Base-by-base conservation (phyloP, 164 flowering plant genomes). In the Platanus orientalis region DNA sequence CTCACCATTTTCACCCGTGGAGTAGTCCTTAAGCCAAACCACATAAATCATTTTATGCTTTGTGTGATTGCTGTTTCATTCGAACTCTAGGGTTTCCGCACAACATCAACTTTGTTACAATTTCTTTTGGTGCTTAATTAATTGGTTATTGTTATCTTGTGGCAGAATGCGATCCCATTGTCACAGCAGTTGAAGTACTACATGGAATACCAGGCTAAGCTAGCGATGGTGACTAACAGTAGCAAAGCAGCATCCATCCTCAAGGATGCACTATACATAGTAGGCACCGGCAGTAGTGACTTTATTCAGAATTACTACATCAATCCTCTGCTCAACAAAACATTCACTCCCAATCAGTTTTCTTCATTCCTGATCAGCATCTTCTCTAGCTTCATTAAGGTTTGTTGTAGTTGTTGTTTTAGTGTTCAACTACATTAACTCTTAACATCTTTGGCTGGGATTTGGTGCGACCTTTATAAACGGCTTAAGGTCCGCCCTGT, bases 281-380 rank as follows among this genome's bases (percentile, higher is more conserved):
- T 84, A 32, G 70, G 96, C 54, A 78, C 80, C 20, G 97, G 99
- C 0, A 84, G 74, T 58, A 76, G 96, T 36, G 99, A 94, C 60
- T 92, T 82, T 53, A 34, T 88, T 2, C 97, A 94, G 68, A 94
- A 91, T 60, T 94, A 94, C 70, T 94, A 89, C 67, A 60, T 88
- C 69, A 85, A 94, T 62, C 99, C 97, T 64, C 60, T 68, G 7
- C 64, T 91, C n/a, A 76, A 89, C 87, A 83, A 83, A 65, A 65
- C 65, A 59, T 84, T 81, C 75, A 80, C 94, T 45, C 78, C 85
- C 19, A 96, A 88, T 23, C 77, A 86, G 71, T 94, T 80, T 66
- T 75, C 82, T 3, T 67, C 84, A 5, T 54, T 70, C 53, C 93
- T 94, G 9, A 75, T 79, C 45, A 61, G 65, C 48, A 65, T 66